Evolutionary conservation across 2,329 filamentous ascomycete species (phyloP).

Genomic region (Penicillium glabrum): DNA sequence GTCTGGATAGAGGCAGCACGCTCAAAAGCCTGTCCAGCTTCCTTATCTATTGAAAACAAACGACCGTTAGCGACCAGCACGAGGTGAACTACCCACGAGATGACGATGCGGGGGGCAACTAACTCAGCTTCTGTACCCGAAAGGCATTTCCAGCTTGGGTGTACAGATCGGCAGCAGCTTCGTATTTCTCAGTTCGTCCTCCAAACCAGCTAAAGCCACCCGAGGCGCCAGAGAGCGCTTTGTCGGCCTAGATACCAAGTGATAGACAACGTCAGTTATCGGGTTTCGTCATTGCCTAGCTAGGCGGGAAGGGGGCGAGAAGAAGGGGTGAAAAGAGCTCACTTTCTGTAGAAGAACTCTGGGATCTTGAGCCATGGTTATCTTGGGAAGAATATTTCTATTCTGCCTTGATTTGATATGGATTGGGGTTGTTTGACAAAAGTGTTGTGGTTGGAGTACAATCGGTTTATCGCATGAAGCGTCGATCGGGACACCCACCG

Average conservation of each 20-base stretch:
- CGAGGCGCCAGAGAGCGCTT: conserved; percentile 69
- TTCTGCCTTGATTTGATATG: not conserved
- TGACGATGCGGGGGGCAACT: conserved; percentile 23
- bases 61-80: not conserved
- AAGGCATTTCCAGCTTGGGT: conserved; percentile 89
- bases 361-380: conserved; percentile 71
- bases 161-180: conserved; percentile 84
- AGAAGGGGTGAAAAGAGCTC: conserved; percentile 15
- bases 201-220: conserved; percentile 89
- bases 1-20: conserved; percentile 78
- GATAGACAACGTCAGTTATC: conserved; percentile 28
- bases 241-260: conserved; percentile 69
- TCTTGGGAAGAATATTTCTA: not conserved
- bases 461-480: conserved; percentile 13
- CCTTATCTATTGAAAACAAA: conserved; percentile 59
- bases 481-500: conserved; percentile 14
- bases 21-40: conserved; percentile 85
- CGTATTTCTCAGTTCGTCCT: conserved; percentile 81
- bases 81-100: not conserved
- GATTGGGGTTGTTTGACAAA: not conserved
- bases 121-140: conserved; percentile 80
- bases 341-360: conserved; percentile 78
- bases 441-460: conserved; percentile 4
- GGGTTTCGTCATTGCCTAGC: conserved; percentile 25
- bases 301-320: conserved; percentile 3